Base-by-base conservation (phyloP, 2,329 filamentous ascomycete species). In the Colletotrichum costaricense region DNA sequence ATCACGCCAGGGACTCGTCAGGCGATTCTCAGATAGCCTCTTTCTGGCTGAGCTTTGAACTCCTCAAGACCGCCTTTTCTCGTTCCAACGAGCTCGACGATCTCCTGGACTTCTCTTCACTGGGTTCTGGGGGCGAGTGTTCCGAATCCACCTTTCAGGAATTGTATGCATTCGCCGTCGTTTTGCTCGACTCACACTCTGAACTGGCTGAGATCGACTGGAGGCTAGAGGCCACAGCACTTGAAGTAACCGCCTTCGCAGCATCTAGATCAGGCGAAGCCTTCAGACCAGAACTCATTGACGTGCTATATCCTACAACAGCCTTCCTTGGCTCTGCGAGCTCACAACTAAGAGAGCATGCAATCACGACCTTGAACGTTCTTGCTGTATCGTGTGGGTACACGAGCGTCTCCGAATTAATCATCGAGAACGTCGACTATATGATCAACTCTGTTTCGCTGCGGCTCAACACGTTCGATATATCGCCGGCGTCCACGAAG, bases 381-480 rank as follows among this genome's bases (percentile, higher is more conserved):
- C 86, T 98, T n/a, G 93, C 96, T 1, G 79, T 83, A 2, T 88
- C 93, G 0, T 98, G 95, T 78, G 91, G 89, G 2, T 99, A 98
- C 78, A 74, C 80, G 0, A 92, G 88, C 77, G 93, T 96, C 5
- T 93, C 93, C 30, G 91, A 94, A 19, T 86, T 99, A 76, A 92
- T 99, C 52, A 90, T 98, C 33, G 91, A 93, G 65, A 99, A 99
- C 74, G 95, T 95, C 19, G 97, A 99, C 82, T 99, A 99, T 81
- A 93, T 99, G 83, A 93, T 98, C 74, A 98, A 98, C 79, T 94
- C 97, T 0, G 91, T 99, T 19, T 94, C 94, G 0, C 84, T 98
- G 73, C 94, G 95, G 74, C 88, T 99, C 8, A 98, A 98, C 78
- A 94, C 94, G 0, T 94, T 98, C 76, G 95, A 98, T 76, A 93